Evolutionary conservation across 2,329 filamentous ascomycete species (phyloP).

Genomic region (Penicillium psychrosexuale): DNA sequence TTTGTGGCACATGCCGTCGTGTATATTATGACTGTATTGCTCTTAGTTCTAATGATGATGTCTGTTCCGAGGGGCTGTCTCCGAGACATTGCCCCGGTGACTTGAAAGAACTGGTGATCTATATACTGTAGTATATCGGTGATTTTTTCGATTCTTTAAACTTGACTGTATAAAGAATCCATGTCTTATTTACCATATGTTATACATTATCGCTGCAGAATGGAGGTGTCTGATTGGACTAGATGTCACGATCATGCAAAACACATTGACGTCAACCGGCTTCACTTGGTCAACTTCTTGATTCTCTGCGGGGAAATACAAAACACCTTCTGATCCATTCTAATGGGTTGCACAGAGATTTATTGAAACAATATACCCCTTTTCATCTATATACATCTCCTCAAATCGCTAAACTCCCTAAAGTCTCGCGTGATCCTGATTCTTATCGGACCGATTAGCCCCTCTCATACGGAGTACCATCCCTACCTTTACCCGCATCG

Average conservation of each 20-base stretch:
- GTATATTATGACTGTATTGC: slow-evolving; percentile 26
- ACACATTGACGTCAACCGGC: slow-evolving; percentile 7
- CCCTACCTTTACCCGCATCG: neutral
- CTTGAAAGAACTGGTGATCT: neutral
- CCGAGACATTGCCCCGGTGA: slow-evolving; percentile 7
- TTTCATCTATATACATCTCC: neutral
- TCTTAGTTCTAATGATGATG: slow-evolving; percentile 27
- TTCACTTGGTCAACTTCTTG: neutral
- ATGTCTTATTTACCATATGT: neutral
- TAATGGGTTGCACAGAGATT: neutral
- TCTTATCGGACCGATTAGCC: neutral
- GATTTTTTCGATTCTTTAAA: neutral
- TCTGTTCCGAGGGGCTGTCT: slow-evolving; percentile 16
- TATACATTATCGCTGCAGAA: neutral
- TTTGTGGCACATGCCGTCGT: slow-evolving; percentile 16
- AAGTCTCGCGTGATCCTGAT: neutral
- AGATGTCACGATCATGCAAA: neutral
- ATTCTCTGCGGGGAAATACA: slow-evolving; percentile 5
- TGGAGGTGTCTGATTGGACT: slow-evolving; percentile 1
- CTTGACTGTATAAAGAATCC: neutral
- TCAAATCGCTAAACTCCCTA: neutral
- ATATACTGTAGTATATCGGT: neutral
- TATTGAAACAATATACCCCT: neutral
- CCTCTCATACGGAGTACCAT: neutral
- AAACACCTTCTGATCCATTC: neutral